Base-by-base conservation (phyloP, 2,329 filamentous ascomycete genomes). In the Aspergillus awamori region DNA sequence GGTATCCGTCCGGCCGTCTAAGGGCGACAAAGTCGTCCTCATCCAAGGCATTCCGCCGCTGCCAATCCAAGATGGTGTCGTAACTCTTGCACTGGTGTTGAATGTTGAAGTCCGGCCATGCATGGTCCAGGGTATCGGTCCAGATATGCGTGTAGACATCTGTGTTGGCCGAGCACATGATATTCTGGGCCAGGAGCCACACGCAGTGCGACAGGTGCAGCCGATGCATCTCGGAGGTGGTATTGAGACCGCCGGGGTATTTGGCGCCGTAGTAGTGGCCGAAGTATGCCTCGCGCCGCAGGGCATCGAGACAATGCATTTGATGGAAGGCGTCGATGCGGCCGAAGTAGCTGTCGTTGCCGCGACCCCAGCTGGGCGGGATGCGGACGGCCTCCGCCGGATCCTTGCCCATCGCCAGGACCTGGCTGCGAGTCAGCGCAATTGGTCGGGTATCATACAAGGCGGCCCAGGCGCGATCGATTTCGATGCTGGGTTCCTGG, bases 51-150 rank as follows among this genome's bases (percentile, higher is more conserved):
- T 17, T 41, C 11, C 15, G 15, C 15, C 38, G 20, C 26, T 58
- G 56, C 56, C 56, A 58, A 10, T 58, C n/a, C 48, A 53, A 13
- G 5, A 58, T 22, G 10, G 56, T 33, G 33, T 17, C 22, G 22
- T 41, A 58, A 28, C 45, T 20, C 22, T 28, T 11, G 17, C 56
- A 58, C 30, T 41, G 24, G 6, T 43, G 56, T 5, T 13, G 22
- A 17, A 58, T 53, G 15, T 43, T 52, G n/a, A 58, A 58, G 24
- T 58, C 56, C 17, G 56, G 56, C n/a, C 33, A 58, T 2, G 56
- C 47, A 20, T 43, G 22, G 2, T 45, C 26, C 5, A 43, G 15
- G 3, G 36, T 36, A 36, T 38, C 56, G 5, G 26, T 43, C 56
- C 56, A 58, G 22, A 43, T 20, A 10, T 47, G 48, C 5, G 48